Evolutionary conservation across 75 land plant species (phyloP), one percentile per base, ranked within the genome.

Genomic region (Larix kaempferi): DNA sequence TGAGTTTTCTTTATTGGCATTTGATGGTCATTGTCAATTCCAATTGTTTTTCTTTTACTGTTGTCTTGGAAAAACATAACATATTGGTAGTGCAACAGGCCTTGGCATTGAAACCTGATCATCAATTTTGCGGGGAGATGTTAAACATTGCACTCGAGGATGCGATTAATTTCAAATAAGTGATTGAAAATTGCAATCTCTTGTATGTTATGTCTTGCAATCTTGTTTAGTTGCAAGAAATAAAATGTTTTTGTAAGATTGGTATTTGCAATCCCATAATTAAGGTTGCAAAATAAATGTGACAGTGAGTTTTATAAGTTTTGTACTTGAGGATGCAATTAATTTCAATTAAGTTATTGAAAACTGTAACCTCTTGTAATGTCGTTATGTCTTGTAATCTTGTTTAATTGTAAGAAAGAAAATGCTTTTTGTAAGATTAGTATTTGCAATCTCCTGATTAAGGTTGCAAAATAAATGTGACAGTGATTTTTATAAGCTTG

Each of bases 101-200:
- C 26, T 78, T 97, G 57, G 88, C 93, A 87, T 81, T 97, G 79
- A 92, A 97, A 81, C 89, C 95, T 19, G 91, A 94, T 77, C 98
- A 97, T 81, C 85, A 90, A 23, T 94, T 97, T 73, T 94, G 93
- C 59, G 90, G 93, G 6, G 99, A 97, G 84, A 91, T 97, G 99
- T 86, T 97, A n/a, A 91, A 85, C 5, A 22, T 80, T 57, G 97
- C 97, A 25, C 87, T 96, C 37, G 81, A 67, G n/a, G 99, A 96
- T 56, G 97, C 84, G 23, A 22, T 22, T 4, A 60, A 60, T 19
- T 60, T 60, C 62, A 19, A 22, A 22, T n/a, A 60, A 19, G 62
- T 0, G 5, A 19, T 60, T 60, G 19, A 22, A 60, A 19, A 6
- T 60, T 60, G 62, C 41, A 39, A 39, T 4, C 3, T 39, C 41